Evolutionary conservation across 2,329 filamentous ascomycete genomes (phyloP), one percentile per base, ranked within the genome.

Genomic region (Metarhizium anisopliae): DNA sequence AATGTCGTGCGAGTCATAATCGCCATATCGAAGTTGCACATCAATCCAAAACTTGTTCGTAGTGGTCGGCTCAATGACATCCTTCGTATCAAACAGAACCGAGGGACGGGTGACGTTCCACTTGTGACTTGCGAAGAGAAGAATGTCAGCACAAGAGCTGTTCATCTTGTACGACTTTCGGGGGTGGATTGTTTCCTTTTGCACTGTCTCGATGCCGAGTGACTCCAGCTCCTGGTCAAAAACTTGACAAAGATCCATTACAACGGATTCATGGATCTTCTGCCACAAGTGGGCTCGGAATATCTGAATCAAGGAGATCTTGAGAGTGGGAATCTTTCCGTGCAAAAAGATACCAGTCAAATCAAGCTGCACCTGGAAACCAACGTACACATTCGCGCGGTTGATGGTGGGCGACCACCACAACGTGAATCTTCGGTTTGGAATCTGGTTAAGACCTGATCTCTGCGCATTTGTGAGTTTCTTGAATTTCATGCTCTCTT

Each of bases 161-260:
- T 99, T 99, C 94, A 99, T 99, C 83, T 99, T 99, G 83, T 99
- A 99, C 4, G 91, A 96, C 75, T 99, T 99, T 83, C 94, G 84
- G 53, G 94, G 94, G 77, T 99, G 94, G 58, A 99, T 99, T 0
- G 94, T 97, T 76, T 99, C 94, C 73, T 99, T 99, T 69, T 99
- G 94, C 4, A 97, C 94, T 2, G 91, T 95, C 72, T 99, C 94
- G 57, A 99, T 96, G 40, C 92, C 92, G 4, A 99, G 78, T 36
- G 94, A 91, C 71, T 99, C 94, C 47, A 99, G 77, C 69, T 99
- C 94, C 67, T 97, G 93, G 63, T 99, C 94, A 64, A 99, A 96
- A 14, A 99, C 94, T 69, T 99, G 95, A 64, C 94, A 97, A 67
- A 99, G 73, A 78, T 99, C 94, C 94, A 99, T 99, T 38, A 96